These are phyloP conservation scores for Meyerozyma guilliermondii DNA, from an alignment of 1,139 yeast genomes.

Conservation along the genomic window DNA sequence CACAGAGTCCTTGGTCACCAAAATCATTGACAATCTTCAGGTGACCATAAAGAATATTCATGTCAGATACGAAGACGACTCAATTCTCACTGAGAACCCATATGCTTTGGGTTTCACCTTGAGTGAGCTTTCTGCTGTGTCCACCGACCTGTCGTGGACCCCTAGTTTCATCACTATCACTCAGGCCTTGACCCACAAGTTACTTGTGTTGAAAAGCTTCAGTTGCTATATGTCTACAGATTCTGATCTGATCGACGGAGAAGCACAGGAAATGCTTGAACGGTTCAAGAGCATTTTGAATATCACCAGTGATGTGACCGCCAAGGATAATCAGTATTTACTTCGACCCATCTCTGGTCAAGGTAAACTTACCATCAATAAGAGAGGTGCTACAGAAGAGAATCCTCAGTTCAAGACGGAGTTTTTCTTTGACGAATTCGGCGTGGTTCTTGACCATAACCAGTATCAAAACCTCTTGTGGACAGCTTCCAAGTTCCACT, in stretches of 20 bases:
- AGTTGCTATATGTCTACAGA: conserved; percentile 87
- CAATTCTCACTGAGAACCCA: conserved; percentile 62
- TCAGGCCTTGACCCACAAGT: conserved; percentile 65
- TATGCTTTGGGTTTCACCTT: conserved; percentile 81
- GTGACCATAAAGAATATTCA: conserved; percentile 91
- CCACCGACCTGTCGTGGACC: conserved; percentile 81
- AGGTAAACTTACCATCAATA: conserved; percentile 79
- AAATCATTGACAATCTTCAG: conserved; percentile 89
- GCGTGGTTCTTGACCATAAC: conserved; percentile 74
- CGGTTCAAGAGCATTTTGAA: conserved; percentile 26
- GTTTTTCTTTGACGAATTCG: conserved; percentile 80
- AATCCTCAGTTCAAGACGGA: conserved; percentile 75
- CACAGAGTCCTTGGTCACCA: conserved; percentile 81
- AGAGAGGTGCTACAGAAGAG: conserved; percentile 63
- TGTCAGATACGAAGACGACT: conserved; percentile 81
- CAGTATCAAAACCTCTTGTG: conserved; percentile 81
- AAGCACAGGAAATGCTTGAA: conserved; percentile 38
- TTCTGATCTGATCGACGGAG: conserved; percentile 41
- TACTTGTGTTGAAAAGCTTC: conserved; percentile 69
- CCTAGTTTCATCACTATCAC: conserved; percentile 80
- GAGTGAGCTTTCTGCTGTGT: conserved; percentile 84
- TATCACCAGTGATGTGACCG: conserved; percentile 17
- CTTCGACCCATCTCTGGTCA: conserved; percentile 85
- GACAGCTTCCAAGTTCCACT: conserved; percentile 77
- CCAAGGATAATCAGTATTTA: conserved; percentile 52